These are phyloP conservation scores for Tolypocladium cylindrosporum DNA, from an alignment of 2,329 filamentous ascomycete species.

Conservation along the genomic window DNA sequence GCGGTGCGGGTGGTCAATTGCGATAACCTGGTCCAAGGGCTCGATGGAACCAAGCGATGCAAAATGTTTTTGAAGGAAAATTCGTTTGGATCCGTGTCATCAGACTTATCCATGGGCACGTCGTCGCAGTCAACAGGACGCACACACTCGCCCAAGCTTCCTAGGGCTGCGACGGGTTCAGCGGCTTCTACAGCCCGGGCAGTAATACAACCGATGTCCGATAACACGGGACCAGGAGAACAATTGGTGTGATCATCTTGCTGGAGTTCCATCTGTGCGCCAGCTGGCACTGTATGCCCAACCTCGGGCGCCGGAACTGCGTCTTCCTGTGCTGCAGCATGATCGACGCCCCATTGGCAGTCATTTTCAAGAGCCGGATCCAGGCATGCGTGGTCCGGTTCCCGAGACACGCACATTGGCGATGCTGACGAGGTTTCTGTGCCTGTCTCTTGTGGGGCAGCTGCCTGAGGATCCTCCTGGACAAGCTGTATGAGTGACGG, in stretches of 20 bases:
- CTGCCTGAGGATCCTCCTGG: background rate
- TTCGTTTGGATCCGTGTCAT: conserved; percentile 2
- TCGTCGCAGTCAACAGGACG: background rate
- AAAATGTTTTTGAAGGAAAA: conserved; percentile 13
- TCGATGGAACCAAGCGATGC: conserved; percentile 12
- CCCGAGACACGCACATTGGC: background rate
- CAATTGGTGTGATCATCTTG: background rate
- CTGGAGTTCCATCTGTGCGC: background rate
- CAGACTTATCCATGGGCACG: background rate
- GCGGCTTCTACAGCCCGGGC: background rate
- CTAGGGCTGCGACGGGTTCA: no score
- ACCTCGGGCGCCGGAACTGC: background rate
- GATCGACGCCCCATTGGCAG: background rate
- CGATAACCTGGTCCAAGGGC: conserved; percentile 13
- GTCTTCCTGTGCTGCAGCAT: background rate
- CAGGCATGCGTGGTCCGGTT: background rate
- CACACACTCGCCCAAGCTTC: background rate
- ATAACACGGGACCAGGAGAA: background rate
- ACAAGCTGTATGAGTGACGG: no score
- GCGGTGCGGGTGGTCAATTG: background rate
- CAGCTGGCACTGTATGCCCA: background rate
- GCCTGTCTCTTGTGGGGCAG: background rate
- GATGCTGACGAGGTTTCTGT: background rate
- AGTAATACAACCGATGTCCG: background rate
- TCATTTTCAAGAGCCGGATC: background rate